Percentiles rank a stretch among this genome's conserved stretches.
Evolutionary conservation across 441 rosid genomes (phyloP).

Genomic region (Pelargonium citronellum): DNA sequence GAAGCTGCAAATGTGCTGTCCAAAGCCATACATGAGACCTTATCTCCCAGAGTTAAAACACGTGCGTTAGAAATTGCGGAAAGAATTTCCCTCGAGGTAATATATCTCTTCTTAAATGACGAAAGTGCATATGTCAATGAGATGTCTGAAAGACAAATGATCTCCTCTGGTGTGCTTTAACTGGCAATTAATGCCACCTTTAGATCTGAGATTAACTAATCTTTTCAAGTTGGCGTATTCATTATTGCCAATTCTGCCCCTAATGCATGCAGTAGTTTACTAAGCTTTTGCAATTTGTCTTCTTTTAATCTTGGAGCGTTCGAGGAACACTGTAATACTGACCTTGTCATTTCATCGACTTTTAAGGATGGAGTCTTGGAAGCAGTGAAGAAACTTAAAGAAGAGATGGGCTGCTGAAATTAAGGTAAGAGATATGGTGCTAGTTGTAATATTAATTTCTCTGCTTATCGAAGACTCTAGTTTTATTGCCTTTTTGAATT

Average conservation of each 20-base stretch:
- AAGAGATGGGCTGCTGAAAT: constrained; percentile 34
- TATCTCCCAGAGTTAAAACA: constrained; percentile 44
- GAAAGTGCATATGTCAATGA: constrained; percentile 4
- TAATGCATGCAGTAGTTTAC: neutral
- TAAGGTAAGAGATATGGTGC: neutral
- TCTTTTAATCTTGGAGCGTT: too few relatives aligned
- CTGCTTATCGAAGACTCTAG: neutral
- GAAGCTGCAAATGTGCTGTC: constrained; percentile 50
- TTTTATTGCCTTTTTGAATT: too few relatives aligned
- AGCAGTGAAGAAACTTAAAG: constrained; percentile 50
- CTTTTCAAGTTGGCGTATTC: neutral
- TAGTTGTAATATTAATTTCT: neutral
- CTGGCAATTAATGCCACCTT: too few relatives aligned
- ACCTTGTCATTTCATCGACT: neutral
- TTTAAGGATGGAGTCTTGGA: constrained; percentile 56
- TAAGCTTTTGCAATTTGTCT: neutral
- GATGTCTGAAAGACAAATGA: neutral
- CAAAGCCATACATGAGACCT: constrained; percentile 45
- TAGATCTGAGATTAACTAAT: too few relatives aligned
- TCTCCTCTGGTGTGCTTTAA: neutral
- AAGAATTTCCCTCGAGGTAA: constrained; percentile 64
- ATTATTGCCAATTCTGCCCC: neutral
- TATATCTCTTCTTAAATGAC: neutral
- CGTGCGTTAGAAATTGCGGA: constrained; percentile 48
- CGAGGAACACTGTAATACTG: too few relatives aligned